Conservation (phyloP, 257 asterid genomes). For the Nicotiana obtusifolia region DNA sequence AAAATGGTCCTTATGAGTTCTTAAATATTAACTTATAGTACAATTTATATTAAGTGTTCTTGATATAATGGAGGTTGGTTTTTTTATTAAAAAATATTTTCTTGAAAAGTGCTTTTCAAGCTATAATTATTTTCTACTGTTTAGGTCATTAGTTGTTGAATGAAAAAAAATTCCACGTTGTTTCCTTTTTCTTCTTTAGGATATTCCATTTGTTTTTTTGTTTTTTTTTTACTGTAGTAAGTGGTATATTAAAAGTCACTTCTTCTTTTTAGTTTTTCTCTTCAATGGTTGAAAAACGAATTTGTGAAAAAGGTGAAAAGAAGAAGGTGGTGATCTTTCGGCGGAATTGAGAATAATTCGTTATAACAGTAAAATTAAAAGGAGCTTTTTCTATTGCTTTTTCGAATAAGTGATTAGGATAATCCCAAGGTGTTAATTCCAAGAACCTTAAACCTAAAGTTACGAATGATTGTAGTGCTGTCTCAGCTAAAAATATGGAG, state of each 20-base stretch:
- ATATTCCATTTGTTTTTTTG: too few species aligned
- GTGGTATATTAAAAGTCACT: background rate
- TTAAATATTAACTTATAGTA: too few species aligned
- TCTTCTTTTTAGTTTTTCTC: background rate
- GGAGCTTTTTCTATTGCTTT: background rate
- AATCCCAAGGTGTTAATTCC: background rate
- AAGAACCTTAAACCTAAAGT: background rate
- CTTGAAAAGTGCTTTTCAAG: too few species aligned
- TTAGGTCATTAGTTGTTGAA: too few species aligned
- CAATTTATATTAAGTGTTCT: too few species aligned
- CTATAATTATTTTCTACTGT: too few species aligned
- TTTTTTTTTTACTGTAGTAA: too few species aligned
- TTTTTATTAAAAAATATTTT: too few species aligned
- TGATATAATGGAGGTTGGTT: too few species aligned
- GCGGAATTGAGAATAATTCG: background rate
- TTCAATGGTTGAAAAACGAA: background rate
- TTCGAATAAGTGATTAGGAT: background rate
- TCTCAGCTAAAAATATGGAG: background rate
- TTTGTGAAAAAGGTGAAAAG: background rate
- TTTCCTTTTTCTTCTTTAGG: too few species aligned
- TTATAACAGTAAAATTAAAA: background rate
- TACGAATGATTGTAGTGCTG: background rate
- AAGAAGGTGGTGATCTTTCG: constrained; percentile 4
- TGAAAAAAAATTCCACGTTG: too few species aligned
- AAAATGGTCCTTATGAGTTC: too few species aligned